Conservation (phyloP, 192 early-diverging fungal genomes). For the Coemansia sp. region DNA sequence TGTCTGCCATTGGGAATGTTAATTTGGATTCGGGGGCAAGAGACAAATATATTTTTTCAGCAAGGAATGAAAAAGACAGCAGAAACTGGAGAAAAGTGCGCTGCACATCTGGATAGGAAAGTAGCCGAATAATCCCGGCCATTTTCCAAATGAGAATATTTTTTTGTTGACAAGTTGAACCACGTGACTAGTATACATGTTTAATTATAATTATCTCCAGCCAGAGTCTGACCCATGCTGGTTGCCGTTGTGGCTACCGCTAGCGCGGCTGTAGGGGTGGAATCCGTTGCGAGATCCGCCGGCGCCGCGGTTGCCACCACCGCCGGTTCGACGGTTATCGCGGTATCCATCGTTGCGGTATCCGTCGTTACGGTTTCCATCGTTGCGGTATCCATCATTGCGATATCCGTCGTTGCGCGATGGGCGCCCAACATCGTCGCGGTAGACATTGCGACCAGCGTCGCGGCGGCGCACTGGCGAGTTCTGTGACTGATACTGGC, state of each 20-base stretch:
- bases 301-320: not conserved
- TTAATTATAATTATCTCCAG: constrained; percentile 19
- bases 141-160: not conserved
- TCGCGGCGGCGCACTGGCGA: constrained; percentile 35
- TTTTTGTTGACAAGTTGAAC: constrained; percentile 2
- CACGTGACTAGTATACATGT: constrained; percentile 13
- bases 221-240: constrained; percentile 16
- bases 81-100: too few relatives aligned
- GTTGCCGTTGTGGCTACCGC: constrained; percentile 6
- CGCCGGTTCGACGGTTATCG: constrained; percentile 15
- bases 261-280: constrained; percentile 33
- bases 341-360: constrained; percentile 23
- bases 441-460: constrained; percentile 22
- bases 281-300: constrained; percentile 21
- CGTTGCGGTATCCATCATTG: constrained; percentile 1
- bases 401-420: constrained; percentile 24
- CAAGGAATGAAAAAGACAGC: too few relatives aligned
- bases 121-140: too few relatives aligned
- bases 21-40: too few relatives aligned
- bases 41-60: too few relatives aligned
- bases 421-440: constrained; percentile 21
- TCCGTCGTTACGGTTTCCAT: constrained; percentile 9
- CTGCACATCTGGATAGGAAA: too few relatives aligned
- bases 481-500: constrained; percentile 28
- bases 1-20: too few relatives aligned